Evolutionary conservation across 768 basidiomycete genomes (phyloP).

Genomic region (Lentinula boryana): DNA sequence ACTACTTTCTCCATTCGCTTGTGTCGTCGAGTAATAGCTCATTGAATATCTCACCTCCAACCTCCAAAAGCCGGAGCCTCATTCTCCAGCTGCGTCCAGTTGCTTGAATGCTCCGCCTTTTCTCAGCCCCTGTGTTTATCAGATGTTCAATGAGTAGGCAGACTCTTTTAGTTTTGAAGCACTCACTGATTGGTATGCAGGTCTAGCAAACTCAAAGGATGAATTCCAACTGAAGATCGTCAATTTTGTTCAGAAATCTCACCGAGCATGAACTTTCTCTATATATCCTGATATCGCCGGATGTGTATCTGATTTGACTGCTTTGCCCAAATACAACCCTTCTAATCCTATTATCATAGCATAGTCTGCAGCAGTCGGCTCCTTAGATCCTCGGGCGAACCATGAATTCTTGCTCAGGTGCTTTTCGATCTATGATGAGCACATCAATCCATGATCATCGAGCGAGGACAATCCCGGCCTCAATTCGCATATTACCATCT

Average conservation of each 20-base stretch:
- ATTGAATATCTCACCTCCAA: too few relatives aligned
- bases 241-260: background rate
- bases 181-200: conserved; percentile 2
- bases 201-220: background rate
- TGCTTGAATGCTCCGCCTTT: background rate
- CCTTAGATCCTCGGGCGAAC: conserved; percentile 3
- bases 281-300: background rate
- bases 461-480: too few relatives aligned
- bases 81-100: background rate
- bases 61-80: background rate
- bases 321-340: background rate
- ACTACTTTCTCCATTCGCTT: background rate
- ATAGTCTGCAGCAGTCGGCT: conserved; percentile 1
- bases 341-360: conserved; percentile 1
- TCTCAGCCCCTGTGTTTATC: background rate
- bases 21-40: background rate
- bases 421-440: background rate
- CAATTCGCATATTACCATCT: background rate
- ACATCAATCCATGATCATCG: background rate
- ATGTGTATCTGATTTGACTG: background rate
- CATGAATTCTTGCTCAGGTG: background rate
- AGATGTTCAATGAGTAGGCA: background rate
- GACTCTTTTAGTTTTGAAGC: background rate
- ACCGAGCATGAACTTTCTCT: conserved; percentile 2
- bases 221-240: too few relatives aligned